phyloP scores from a whole-genome alignment of 1,139 yeast genomes.

The Kurtzmaniella quercitrusa region DNA sequence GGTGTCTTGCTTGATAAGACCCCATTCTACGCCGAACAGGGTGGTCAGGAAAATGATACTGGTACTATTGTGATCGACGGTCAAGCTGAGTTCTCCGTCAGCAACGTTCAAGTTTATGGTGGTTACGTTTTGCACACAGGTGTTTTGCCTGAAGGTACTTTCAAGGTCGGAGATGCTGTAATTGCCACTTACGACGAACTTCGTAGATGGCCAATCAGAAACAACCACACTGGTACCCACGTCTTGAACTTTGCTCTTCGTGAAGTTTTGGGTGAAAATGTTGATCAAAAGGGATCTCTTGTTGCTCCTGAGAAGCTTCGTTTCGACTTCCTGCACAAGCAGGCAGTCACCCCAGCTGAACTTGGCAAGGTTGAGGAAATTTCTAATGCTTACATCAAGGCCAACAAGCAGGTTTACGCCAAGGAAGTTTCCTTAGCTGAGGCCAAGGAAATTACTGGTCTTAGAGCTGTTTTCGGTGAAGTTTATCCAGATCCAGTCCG shows the following conservation, averaged over 20 bases:
- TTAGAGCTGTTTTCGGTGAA: conserved; percentile 98
- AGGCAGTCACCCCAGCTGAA: conserved; percentile 69
- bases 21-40: conserved; percentile 97
- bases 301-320: conserved; percentile 94
- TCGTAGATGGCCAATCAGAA: conserved; percentile 95
- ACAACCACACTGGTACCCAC: conserved; percentile 98
- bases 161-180: conserved; percentile 63
- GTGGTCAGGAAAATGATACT: conserved; percentile 97
- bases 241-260: conserved; percentile 85
- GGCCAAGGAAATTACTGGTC: conserved; percentile 75
- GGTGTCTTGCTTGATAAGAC: conserved; percentile 87
- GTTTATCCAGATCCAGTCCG: conserved; percentile 98
- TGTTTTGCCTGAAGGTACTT: conserved; percentile 66
- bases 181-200: conserved; percentile 88
- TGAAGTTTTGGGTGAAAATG: conserved; percentile 78
- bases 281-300: conserved; percentile 95
- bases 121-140: conserved; percentile 98
- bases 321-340: conserved; percentile 93
- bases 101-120: conserved; percentile 86
- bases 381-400: conserved; percentile 66
- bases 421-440: conserved; percentile 72
- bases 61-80: conserved; percentile 93
- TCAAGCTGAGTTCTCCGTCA: conserved; percentile 78
- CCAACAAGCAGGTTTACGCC: conserved; percentile 69
- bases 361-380: conserved; percentile 71